Base-by-base conservation (phyloP, 2,329 filamentous ascomycete species). In the Neoascochyta sp. region DNA sequence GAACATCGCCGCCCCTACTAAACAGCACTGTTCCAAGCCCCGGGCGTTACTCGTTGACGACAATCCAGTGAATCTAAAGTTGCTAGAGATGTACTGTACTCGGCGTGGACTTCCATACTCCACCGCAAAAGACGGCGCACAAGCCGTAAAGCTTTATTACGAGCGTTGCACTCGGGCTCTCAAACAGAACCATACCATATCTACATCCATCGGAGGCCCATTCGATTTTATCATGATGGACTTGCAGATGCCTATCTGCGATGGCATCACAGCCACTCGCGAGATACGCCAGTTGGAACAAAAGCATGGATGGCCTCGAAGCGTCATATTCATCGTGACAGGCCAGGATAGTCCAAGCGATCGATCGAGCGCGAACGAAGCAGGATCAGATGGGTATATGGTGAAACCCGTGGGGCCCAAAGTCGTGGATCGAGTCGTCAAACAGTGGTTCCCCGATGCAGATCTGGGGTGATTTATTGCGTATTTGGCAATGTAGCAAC, bases 11-110 rank as follows among this genome's bases (percentile, higher is more conserved):
- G 21, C 13, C 13, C n/a, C 8, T 3, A 6, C 5, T 11, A 10
- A 24, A 32, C 23, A 20, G 8, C 7, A 21, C 16, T 8, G 11
- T 25, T 20, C n/a, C 9, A 47, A 48, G 22, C 54, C 56, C 2
- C 39, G 47, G 36, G 47, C 54, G 1, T 51, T 71, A 0, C 47
- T 71, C 3, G 68, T 70, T 1, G 68, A 71, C 28, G 68, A 70
- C 34, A 71, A 71, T 22, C 31, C 49, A 1, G 55, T 70, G 28
- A 71, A 71, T 13, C 53, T 71, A 0, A 63, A 66, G 11, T 64
- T 71, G 21, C 37, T 71, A 15, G 52, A 64, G 16, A 69, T 71
- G 65, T 71, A 71, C 43, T 71, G 67, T 47, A 57, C 53, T 12
- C 69, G 65, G 28, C 57, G 68, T 15, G 46, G 49, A 2, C 41